Conservation (phyloP, 768 basidiomycete species). For the Panellus pusillus region DNA sequence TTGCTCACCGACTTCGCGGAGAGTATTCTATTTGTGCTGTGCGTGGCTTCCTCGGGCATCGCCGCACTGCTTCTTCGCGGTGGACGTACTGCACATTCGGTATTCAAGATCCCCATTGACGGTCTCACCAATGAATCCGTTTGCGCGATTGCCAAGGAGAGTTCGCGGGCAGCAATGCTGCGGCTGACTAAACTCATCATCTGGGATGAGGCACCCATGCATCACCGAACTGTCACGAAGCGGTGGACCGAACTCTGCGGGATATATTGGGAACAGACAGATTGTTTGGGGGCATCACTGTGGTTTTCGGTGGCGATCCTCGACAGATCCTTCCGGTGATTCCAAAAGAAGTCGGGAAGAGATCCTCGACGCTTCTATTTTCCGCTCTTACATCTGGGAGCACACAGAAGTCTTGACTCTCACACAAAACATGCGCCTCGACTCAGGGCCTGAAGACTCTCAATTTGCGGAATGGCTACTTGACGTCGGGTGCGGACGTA, state of each 20-base stretch:
- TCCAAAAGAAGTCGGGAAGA: slow-evolving; percentile 31
- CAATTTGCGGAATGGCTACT: slow-evolving; percentile 36
- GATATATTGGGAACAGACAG: slow-evolving; percentile 26
- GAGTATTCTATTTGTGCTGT: slow-evolving; percentile 40
- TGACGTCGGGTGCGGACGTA: slow-evolving; percentile 28
- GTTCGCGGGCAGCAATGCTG: slow-evolving; percentile 28
- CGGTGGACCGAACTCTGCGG: slow-evolving; percentile 31
- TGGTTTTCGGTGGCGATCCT: slow-evolving; percentile 43
- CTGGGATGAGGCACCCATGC: slow-evolving; percentile 40
- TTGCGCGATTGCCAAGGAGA: slow-evolving; percentile 31
- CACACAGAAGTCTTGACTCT: slow-evolving; percentile 28
- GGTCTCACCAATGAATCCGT: slow-evolving; percentile 12
- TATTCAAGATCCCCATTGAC: slow-evolving; percentile 46
- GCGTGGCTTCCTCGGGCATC: slow-evolving; percentile 51
- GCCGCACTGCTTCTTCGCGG: slow-evolving; percentile 43
- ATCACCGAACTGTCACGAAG: slow-evolving; percentile 33
- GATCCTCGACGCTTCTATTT: slow-evolving; percentile 36
- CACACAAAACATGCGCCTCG: slow-evolving; percentile 37
- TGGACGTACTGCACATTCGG: slow-evolving; percentile 49
- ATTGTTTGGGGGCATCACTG: slow-evolving; percentile 36
- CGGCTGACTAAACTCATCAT: slow-evolving; percentile 30
- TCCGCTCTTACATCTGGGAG: slow-evolving; percentile 36
- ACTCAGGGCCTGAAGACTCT: slow-evolving; percentile 23
- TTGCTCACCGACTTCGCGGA: slow-evolving; percentile 23
- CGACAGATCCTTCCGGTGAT: slow-evolving; percentile 43